Base-by-base conservation (phyloP, 2,329 filamentous ascomycete species). In the Alternaria gansuensis region DNA sequence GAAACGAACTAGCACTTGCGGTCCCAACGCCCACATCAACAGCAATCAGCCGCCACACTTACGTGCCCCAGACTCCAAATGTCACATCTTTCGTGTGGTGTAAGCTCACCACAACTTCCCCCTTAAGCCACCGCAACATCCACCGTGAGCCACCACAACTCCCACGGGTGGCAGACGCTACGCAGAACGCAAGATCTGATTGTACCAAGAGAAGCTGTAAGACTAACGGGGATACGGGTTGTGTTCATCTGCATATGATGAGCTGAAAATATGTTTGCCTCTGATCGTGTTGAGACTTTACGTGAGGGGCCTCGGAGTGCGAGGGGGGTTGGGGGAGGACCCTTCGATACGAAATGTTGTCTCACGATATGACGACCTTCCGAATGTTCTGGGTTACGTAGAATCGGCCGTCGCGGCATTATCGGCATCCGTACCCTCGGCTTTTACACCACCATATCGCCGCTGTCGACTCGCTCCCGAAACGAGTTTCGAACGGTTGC, bases 1-100 rank as follows among this genome's bases (percentile, higher is more conserved):
- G 44, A 48, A 48, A 48, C 44, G 44, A 48, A 23, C 44, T 48
- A 48, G 31, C 31, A 34, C 29, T 48, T 48, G 21, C 44, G 44
- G 44, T 48, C 44, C 44, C 44, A 48, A 48, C 7, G 31, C 36
- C 13, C 13, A 34, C 21, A 34, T 34, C 44, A 21, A 48, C 21
- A 48, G 44, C 21, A n/a, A 11, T 24, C 44, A 48, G 44, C 31
- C 31, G 24, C 44, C 44, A n/a, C 23, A 48, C 23, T 48, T 14
- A 24, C 37, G 24, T 40, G 10, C 37, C 21, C 44, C 31, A 48
- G 21, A 26, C 21, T 36, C 21, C 9, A 7, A 34, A 13, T 48
- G 13, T 36, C 44, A 5, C 33, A 4, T 14, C 13, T 21, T 36
- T 23, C 23, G 5, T 24, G 33, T 24, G 21, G 31, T 23, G 21